Conservation (phyloP, 2,329 filamentous ascomycete genomes). For the Stenocarpella maydis region DNA sequence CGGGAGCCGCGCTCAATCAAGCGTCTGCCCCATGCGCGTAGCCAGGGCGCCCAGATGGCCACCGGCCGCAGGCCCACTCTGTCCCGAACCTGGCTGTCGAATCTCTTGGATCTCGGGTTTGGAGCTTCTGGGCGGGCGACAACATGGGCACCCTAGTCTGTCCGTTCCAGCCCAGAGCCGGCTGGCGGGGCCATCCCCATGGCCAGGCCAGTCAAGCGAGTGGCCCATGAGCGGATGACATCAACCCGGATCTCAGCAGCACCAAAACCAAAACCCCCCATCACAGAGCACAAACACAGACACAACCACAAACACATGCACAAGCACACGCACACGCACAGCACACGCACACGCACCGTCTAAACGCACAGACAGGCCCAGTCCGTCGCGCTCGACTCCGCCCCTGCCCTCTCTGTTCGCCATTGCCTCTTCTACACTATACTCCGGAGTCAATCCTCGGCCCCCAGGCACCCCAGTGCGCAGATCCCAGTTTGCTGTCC, state of each 20-base stretch:
- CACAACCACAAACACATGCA: constrained; percentile 3
- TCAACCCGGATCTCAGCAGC: constrained; percentile 14
- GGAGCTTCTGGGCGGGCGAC: not conserved
- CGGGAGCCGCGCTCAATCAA: constrained; percentile 26
- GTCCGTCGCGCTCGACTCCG: not conserved
- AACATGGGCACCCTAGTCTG: not conserved
- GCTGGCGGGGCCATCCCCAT: not conserved
- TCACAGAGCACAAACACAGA: not conserved
- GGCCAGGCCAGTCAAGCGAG: not conserved
- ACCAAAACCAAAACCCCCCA: not conserved
- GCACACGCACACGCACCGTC: not conserved
- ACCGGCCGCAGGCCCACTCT: constrained; percentile 13
- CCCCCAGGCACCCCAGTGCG: not conserved
- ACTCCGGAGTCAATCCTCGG: too few relatives aligned
- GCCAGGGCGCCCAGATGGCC: constrained; percentile 14
- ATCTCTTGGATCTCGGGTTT: constrained; percentile 1
- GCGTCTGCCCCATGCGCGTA: constrained; percentile 12
- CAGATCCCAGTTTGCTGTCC: constrained; percentile 22
- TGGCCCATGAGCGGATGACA: constrained; percentile 25
- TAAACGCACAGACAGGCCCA: constrained; percentile 16
- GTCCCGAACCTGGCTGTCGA: constrained; percentile 24
- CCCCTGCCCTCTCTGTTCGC: constrained; percentile 6
- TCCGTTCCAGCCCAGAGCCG: constrained; percentile 8
- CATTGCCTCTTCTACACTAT: not conserved
- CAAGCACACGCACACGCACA: not conserved